phyloP scores from a whole-genome alignment of 108 stramenopile species.

The Cyclostephanos tholiformis region DNA sequence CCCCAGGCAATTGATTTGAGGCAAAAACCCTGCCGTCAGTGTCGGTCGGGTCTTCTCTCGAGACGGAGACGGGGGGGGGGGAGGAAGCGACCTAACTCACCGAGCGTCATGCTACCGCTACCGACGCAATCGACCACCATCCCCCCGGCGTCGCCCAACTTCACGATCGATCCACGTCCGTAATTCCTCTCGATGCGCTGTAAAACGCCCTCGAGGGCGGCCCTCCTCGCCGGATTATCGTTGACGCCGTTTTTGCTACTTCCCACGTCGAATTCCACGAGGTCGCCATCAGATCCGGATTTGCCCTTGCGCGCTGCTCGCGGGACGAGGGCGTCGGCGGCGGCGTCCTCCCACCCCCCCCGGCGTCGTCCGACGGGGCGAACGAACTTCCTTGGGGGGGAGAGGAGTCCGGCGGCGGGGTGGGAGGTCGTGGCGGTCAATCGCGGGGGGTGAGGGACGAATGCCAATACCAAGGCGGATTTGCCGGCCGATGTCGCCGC shows the following conservation, averaged over 20 bases:
- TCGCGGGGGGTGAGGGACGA: neutral
- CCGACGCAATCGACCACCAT: constrained; percentile 85
- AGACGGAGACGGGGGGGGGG: no score
- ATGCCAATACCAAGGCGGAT: neutral
- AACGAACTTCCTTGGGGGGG: no score
- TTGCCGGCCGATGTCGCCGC: neutral
- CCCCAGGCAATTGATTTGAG: no score
- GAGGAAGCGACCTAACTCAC: constrained; percentile 32
- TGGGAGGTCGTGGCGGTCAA: neutral
- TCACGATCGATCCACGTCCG: constrained; percentile 89
- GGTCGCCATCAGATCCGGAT: no score
- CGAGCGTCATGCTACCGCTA: constrained; percentile 89
- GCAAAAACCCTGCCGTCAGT: no score
- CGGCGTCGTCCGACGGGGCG: no score
- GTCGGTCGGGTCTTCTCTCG: no score
- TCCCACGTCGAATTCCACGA: no score
- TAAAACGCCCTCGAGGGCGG: constrained; percentile 90
- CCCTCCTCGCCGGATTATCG: constrained; percentile 61
- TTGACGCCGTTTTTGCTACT: neutral
- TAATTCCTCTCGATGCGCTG: constrained; percentile 89
- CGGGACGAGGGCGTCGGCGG: neutral
- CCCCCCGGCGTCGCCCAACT: constrained; percentile 75
- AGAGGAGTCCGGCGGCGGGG: neutral
- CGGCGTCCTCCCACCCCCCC: no score
- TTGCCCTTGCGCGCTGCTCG: no score